A percentile compares a stretch with the other conserved stretches of the same genome.
Conservation (phyloP, 176 grass and related monocot species). For the Luzula sylvatica region DNA sequence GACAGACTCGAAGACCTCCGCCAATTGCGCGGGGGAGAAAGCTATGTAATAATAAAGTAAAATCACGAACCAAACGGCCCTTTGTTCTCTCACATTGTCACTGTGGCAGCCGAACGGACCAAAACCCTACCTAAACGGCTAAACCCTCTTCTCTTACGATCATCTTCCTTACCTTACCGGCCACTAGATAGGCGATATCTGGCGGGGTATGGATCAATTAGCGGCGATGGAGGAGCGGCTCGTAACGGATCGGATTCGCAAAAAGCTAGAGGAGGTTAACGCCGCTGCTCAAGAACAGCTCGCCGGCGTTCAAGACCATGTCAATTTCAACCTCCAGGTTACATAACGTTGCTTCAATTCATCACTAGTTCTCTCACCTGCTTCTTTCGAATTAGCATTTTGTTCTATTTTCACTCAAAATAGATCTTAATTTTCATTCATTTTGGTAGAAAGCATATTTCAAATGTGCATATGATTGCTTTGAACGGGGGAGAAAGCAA, state of each 20-base stretch:
- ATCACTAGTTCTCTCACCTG: not conserved
- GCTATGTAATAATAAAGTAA: no score
- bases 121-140: slow-evolving; percentile 16
- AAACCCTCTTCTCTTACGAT: slow-evolving; percentile 1
- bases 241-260: slow-evolving; percentile 46
- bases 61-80: no score
- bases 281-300: slow-evolving; percentile 55
- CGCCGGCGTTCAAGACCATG: slow-evolving; percentile 70
- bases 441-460: slow-evolving; percentile 87
- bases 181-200: not conserved
- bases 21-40: no score
- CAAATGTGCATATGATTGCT: slow-evolving; percentile 88
- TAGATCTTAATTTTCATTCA: not conserved
- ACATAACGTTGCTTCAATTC: no score
- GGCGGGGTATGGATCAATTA: slow-evolving; percentile 34
- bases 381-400: not conserved
- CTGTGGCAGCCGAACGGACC: no score
- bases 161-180: not conserved
- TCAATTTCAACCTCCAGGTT: slow-evolving; percentile 94
- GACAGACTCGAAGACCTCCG: no score
- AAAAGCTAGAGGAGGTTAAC: slow-evolving; percentile 87
- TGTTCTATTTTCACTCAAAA: not conserved
- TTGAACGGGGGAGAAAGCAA: slow-evolving; percentile 59
- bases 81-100: no score
- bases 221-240: slow-evolving; percentile 56